Evolutionary conservation across 2,329 filamentous ascomycete species (phyloP), one percentile per base, ranked within the genome.

Genomic region (Trichophyton schoenleinii): DNA sequence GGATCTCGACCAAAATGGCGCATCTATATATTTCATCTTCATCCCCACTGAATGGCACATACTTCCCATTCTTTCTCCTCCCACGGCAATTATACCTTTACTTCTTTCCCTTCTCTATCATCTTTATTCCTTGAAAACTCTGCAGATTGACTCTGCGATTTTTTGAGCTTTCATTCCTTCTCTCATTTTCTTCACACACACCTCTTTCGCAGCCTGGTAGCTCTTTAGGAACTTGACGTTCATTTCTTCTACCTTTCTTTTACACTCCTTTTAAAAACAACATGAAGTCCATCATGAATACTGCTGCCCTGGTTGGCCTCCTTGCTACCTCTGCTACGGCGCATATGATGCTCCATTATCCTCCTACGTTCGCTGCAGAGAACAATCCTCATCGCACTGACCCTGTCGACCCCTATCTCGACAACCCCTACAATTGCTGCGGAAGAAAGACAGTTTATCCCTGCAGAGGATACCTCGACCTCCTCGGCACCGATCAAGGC

Each of bases 341-440:
- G 8, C 76, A 78, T 63, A 77, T 78, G 75, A 73, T 72, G 63
- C 71, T 79, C 36, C 64, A 69, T 66, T 75, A 71, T 59, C 77
- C 77, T 4, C 69, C 75, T 3, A 70, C 77, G 1, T 73, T 79
- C 60, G 76, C 73, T 58, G 75, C 72, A 20, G 68, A 72, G 46
- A 77, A 78, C 66, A 78, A 78, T 62, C 75, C 76, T 20, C 70
- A 76, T 68, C 72, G 70, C 49, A 68, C 68, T 44, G 71, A 67
- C n/a, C 58, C 66, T 9, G 64, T 71, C 0, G 74, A 77, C 61
- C 67, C 65, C 0, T 67, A 72, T 58, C 73, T 79, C 49, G 71
- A 76, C 64, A 78, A 73, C 61, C 76, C 77, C 1, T 78, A 75
- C 63, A 74, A 77, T 59, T 78, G 76, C 69, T 79, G 77, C 62